These are phyloP conservation scores for Tuber melanosporum DNA, from an alignment of 495 filamentous ascomycete genomes.

Conservation along the genomic window DNA sequence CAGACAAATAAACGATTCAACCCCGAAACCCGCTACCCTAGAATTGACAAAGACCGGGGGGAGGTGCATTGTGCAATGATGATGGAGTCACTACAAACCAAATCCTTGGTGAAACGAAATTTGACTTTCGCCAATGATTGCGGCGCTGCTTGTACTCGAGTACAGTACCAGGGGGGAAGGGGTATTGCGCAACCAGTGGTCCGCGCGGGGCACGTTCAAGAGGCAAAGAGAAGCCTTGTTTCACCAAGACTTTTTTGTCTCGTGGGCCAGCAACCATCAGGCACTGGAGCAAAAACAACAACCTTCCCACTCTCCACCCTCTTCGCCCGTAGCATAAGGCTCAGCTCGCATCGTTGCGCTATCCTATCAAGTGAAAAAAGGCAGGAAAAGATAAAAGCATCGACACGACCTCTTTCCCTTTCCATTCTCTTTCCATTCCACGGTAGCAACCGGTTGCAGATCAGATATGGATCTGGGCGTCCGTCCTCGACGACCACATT, in stretches of 20 bases:
- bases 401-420: background rate
- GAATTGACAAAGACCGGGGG: background rate
- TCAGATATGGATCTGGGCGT: slow-evolving; percentile 37
- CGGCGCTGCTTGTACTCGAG: background rate
- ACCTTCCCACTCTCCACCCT: background rate
- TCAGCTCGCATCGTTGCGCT: background rate
- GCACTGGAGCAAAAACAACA: background rate
- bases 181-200: background rate
- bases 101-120: background rate
- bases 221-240: background rate
- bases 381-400: background rate
- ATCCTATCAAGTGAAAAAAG: background rate
- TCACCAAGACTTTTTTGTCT: background rate
- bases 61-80: background rate
- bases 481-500: slow-evolving; percentile 30
- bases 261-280: background rate
- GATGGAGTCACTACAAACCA: background rate
- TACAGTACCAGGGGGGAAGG: background rate
- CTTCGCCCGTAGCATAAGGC: background rate
- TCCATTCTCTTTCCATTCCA: background rate
- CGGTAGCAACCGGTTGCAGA: slow-evolving; percentile 15
- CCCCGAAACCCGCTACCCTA: background rate
- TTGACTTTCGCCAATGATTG: background rate
- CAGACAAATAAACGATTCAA: background rate
- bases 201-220: background rate